phyloP scores from a whole-genome alignment of 805 yeast species.

The Saturnispora dispora region DNA sequence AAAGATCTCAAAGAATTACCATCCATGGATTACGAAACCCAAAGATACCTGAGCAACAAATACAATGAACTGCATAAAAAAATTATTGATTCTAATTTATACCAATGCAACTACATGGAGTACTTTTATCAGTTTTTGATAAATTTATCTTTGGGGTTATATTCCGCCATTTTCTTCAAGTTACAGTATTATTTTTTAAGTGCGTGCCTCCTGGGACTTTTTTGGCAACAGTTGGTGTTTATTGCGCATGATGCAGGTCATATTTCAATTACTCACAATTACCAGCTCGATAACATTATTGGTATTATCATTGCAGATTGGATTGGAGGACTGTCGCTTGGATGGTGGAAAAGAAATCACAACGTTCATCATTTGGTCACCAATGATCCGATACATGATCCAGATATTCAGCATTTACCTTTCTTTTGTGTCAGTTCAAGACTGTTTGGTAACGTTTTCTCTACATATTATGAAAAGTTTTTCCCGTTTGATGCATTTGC shows the following conservation, averaged over 20 bases:
- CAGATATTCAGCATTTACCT: conserved; percentile 89
- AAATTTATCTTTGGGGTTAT: conserved; percentile 43
- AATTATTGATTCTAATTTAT: conserved; percentile 50
- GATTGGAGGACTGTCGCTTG: conserved; percentile 80
- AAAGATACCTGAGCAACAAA: conserved; percentile 42
- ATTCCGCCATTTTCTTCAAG: conserved; percentile 42
- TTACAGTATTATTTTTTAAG: conserved; percentile 39
- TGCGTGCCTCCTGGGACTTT: conserved; percentile 60
- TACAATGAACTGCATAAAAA: conserved; percentile 53
- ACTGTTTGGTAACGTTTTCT: conserved; percentile 58
- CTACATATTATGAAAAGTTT: conserved; percentile 67
- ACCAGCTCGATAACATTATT: conserved; percentile 62
- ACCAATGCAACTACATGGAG: conserved; percentile 64
- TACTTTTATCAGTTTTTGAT: conserved; percentile 64
- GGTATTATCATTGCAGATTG: conserved; percentile 70
- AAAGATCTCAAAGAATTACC: conserved; percentile 55
- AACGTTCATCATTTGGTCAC: conserved; percentile 88
- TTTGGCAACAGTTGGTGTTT: conserved; percentile 86
- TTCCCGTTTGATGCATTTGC: conserved; percentile 65
- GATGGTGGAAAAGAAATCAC: conserved; percentile 95
- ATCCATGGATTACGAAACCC: conserved; percentile 58
- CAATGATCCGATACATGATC: conserved; percentile 91
- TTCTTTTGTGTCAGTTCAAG: conserved; percentile 78
- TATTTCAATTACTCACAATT: conserved; percentile 71
- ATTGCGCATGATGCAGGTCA: conserved; percentile 91